Evolutionary conservation across 2,329 filamentous ascomycete genomes (phyloP).

Genomic region (Talaromyces amestolkiae): DNA sequence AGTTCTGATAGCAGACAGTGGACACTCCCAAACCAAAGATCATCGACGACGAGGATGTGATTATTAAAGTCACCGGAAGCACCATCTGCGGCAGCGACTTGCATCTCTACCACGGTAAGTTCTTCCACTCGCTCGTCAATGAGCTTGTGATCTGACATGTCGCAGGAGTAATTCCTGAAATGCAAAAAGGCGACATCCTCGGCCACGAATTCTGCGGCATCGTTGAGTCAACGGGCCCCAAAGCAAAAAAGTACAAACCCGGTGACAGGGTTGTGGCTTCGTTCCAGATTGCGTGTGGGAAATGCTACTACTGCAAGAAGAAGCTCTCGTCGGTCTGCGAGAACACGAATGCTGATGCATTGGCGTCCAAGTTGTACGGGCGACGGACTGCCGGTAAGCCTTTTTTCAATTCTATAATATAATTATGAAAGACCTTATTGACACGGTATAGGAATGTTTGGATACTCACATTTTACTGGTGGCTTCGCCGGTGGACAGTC

Average conservation of each 20-base stretch:
- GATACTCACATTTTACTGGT: constrained; percentile 73
- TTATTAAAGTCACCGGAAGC: constrained; percentile 70
- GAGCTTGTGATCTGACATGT: constrained; percentile 11
- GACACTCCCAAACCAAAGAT: constrained; percentile 69
- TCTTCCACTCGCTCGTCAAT: too few species aligned
- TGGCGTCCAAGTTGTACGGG: constrained; percentile 74
- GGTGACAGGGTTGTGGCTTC: constrained; percentile 75
- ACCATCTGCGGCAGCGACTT: constrained; percentile 63
- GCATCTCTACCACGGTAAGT: constrained; percentile 46
- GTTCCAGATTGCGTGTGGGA: constrained; percentile 72
- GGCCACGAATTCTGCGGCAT: constrained; percentile 58
- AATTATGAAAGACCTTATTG: too few species aligned
- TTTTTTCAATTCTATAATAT: neutral
- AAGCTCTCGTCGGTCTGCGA: constrained; percentile 79
- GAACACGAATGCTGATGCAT: constrained; percentile 71
- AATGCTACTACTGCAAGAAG: constrained; percentile 74
- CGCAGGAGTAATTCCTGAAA: constrained; percentile 53
- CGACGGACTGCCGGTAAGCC: constrained; percentile 66
- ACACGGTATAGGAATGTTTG: constrained; percentile 56
- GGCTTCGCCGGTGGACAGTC: constrained; percentile 86
- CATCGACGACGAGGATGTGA: constrained; percentile 71
- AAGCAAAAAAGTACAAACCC: constrained; percentile 53
- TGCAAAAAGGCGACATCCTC: constrained; percentile 65
- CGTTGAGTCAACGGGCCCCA: constrained; percentile 55
- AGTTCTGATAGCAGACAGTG: constrained; percentile 29